Base-by-base conservation (phyloP, 2,329 filamentous ascomycete genomes). In the Teratosphaeria nubilosa region DNA sequence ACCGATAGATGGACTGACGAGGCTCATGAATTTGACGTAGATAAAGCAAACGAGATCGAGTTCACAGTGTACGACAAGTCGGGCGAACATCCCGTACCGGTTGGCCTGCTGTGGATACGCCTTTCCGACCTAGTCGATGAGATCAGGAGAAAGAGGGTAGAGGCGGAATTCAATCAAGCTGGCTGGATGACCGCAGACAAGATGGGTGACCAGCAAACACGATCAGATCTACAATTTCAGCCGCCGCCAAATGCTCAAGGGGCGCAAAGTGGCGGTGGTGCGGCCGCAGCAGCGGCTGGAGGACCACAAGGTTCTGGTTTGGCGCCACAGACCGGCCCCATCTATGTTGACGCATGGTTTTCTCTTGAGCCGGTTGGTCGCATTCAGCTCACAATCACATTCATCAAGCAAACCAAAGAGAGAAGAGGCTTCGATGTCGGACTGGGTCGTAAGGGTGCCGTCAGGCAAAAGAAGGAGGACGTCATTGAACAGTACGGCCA, bases 401-500 rank as follows among this genome's bases (percentile, higher is more conserved):
- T 99, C 72, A 82, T 87, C 70, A 99, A 97, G 77, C 88, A 94
- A 74, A 87, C 86, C 68, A 91, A 88, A 70, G 90, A 92, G 68
- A 84, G 88, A 58, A 82, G 87, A 60, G 87, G 86, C 2, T 87
- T 95, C 69, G 91, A 97, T 70, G 82, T 92, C 59, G 94, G 94
- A 70, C 85, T 99, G 63, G 90, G 90, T 63, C 88, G 94, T 72
- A 95, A 96, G 77, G 94, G 92, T 69, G 94, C 94, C 63, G 91
- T 99, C 65, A 90, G 94, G 65, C 92, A 99, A 76, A 90, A 90
- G 70, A 99, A 99, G 78, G 94, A 99, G 74, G 91, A 97, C 69
- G 87, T 99, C 4, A 90, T 96, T 76, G 94, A 99, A 77, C 96
- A 96, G 80, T 96, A 96, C 72, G 94, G 94, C 54, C 94, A 99